phyloP scores from a whole-genome alignment of 352 stramenopile species.

The Pythium brassicae region DNA sequence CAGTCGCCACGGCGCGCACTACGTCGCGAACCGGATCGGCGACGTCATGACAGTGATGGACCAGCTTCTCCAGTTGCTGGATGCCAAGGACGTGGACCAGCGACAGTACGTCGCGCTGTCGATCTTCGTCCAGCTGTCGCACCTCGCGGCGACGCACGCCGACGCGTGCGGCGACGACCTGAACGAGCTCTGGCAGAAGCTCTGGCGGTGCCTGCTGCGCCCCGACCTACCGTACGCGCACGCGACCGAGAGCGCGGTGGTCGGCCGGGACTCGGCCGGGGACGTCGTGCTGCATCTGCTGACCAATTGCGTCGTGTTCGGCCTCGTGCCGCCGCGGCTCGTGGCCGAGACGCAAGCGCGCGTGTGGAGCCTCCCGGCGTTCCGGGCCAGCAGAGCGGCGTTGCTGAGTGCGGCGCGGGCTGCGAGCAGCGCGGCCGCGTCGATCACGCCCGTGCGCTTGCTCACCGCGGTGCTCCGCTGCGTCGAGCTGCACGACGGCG shows the following conservation, averaged over 20 bases:
- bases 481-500: constrained; percentile 13
- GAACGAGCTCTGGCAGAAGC: constrained; percentile 34
- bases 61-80: constrained; percentile 35
- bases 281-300: constrained; percentile 48
- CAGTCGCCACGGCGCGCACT: constrained; percentile 47
- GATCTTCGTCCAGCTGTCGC: constrained; percentile 46
- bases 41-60: constrained; percentile 56
- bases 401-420: constrained; percentile 6
- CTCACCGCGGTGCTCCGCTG: constrained; percentile 14
- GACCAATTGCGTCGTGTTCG: constrained; percentile 38
- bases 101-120: constrained; percentile 43
- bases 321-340: constrained; percentile 27
- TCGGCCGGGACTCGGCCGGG: constrained; percentile 38
- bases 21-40: constrained; percentile 44
- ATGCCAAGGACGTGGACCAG: constrained; percentile 45
- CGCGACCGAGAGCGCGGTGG: constrained; percentile 35
- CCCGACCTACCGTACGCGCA: constrained; percentile 48
- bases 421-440: constrained; percentile 6
- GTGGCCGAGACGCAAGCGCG: constrained; percentile 25
- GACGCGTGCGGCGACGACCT: constrained; percentile 29
- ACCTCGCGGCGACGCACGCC: constrained; percentile 25
- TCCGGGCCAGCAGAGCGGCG: constrained; percentile 14
- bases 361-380: constrained; percentile 46
- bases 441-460: constrained; percentile 13
- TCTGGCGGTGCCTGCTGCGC: constrained; percentile 49